A percentile compares a stretch with the other conserved stretches of the same genome.
These are phyloP conservation scores for Tausonia pullulans DNA, from an alignment of 1,284 basidiomycete genomes.

Conservation along the genomic window DNA sequence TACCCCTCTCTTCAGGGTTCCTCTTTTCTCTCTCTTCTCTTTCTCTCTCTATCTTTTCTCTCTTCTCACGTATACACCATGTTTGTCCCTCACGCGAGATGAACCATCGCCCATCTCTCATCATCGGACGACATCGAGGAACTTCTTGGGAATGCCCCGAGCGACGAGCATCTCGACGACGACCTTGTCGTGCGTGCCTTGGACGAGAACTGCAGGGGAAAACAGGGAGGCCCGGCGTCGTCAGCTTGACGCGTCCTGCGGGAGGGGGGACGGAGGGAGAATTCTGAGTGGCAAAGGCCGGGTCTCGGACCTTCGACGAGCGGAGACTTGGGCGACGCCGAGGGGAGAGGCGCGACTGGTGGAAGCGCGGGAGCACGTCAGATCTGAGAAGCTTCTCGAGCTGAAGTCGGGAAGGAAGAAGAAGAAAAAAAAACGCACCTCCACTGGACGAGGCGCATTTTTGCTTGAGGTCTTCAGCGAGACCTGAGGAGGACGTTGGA, in stretches of 20 bases:
- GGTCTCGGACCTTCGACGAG: background rate
- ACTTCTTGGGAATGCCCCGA: conserved; percentile 11
- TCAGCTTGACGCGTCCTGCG: too few relatives aligned
- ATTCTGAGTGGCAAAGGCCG: too few relatives aligned
- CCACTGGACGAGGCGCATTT: conserved; percentile 8
- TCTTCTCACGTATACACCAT: background rate
- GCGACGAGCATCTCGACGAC: conserved; percentile 1
- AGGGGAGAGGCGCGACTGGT: conserved; percentile 7
- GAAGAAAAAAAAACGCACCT: background rate
- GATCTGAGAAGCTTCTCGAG: background rate
- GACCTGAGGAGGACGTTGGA: background rate
- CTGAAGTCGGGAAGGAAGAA: background rate
- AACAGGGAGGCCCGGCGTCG: too few relatives aligned
- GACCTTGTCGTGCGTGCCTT: conserved; percentile 15
- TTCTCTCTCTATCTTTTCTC: background rate
- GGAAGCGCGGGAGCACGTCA: background rate
- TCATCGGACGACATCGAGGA: background rate
- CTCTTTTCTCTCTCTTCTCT: background rate
- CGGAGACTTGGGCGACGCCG: conserved; percentile 4
- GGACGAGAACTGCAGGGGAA: conserved; percentile 5
- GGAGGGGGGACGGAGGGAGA: too few relatives aligned
- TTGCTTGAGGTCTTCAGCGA: conserved; percentile 12
- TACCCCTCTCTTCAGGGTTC: background rate
- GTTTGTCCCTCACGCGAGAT: background rate
- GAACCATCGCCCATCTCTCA: background rate